Evolutionary conservation across 192 early-diverging fungal genomes (phyloP), one percentile per base, ranked within the genome.

Genomic region (Umbelopsis sp.): DNA sequence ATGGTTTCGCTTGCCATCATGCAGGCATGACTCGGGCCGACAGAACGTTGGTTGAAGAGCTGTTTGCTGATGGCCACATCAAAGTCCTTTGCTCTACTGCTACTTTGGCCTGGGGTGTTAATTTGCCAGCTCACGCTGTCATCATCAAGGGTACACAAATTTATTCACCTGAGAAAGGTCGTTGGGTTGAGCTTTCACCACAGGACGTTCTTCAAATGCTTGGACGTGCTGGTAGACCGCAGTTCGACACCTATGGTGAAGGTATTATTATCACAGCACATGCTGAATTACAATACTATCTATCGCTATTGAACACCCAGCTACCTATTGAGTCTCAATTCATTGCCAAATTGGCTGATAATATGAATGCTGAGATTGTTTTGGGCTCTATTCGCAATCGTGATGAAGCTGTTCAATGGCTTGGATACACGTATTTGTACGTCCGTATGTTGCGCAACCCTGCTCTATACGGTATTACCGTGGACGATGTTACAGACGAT

Each of bases 181-280:
- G 86, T 13, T 98, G 95, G 80, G 89, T 93, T 3, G 98, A 99
- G 71, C 82, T 99, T 27, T 97, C 96, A 0, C 94, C 98, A 74
- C 80, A 98, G 55, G 98, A 99, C 78, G 98, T 99, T n/a, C 83
- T 98, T 71, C 98, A 99, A 82, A 99, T 99, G 68, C 98, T 99
- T 78, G 98, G 97, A 71, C 92, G 98, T 77, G 98, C 98, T 37
- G 98, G 98, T 72, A 90, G 94, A 61, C 94, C 94, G 46, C 90
- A 92, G 73, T 97, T 94, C 76, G 97, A 99, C 79, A 85, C 89
- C 16, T 88, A 92, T 51, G 95, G 97, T 71, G 91, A 95, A 18
- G 97, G 94, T n/a, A 95, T 91, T 71, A 98, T 99, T 70, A 66
- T 98, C 49, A 98, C 98, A 3, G 89, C 92, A 1, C 94, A 96